These are phyloP conservation scores for Nicotiana knightiana DNA, from an alignment of 257 asterid species.

Conservation along the genomic window DNA sequence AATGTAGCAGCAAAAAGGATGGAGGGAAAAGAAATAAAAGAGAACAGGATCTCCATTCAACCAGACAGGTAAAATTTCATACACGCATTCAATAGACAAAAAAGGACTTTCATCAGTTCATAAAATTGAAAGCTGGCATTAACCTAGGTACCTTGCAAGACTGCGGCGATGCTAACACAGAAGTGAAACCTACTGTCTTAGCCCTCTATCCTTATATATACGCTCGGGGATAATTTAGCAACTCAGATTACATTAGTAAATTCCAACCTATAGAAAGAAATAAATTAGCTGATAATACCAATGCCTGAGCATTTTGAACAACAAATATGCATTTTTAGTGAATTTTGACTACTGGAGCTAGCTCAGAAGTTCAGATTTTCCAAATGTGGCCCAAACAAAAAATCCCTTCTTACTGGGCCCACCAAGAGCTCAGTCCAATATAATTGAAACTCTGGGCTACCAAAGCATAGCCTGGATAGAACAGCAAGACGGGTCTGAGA, in stretches of 20 bases:
- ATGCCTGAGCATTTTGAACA: background rate
- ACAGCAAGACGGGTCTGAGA: background rate
- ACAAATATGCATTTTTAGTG: background rate
- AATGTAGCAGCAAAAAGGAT: background rate
- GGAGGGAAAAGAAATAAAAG: background rate
- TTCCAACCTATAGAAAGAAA: background rate
- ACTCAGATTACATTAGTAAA: background rate
- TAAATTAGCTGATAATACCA: background rate
- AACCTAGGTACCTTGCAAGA: background rate
- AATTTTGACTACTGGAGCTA: background rate
- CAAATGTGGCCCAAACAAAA: background rate
- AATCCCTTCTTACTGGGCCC: background rate
- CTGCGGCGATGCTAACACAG: background rate
- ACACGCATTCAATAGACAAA: background rate
- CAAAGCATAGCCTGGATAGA: background rate
- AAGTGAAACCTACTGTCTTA: background rate
- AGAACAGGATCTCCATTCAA: background rate
- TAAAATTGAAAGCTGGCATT: background rate
- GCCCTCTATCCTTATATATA: background rate
- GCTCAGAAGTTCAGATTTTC: background rate
- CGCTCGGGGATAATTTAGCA: background rate
- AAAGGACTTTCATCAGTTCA: background rate
- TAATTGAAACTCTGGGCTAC: background rate
- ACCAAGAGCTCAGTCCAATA: background rate
- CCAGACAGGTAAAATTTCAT: background rate